These are phyloP conservation scores for Ganoderma leucocontextum DNA, from an alignment of 1,284 basidiomycete species.

Conservation along the genomic window DNA sequence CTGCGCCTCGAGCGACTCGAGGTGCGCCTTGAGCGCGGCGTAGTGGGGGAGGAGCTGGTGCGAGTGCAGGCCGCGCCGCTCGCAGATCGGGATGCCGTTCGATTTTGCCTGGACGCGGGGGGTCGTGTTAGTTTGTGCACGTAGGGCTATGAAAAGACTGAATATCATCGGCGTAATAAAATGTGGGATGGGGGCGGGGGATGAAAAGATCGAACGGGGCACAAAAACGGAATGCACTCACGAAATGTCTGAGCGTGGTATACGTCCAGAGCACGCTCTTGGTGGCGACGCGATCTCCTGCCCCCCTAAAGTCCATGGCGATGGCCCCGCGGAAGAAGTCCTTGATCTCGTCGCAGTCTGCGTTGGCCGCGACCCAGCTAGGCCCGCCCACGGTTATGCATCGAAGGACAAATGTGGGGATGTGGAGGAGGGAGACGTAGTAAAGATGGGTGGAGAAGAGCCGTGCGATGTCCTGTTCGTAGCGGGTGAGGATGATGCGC, in stretches of 20 bases:
- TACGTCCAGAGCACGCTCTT: slow-evolving; percentile 81
- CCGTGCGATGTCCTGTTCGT: slow-evolving; percentile 73
- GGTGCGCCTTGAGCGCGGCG: slow-evolving; percentile 63
- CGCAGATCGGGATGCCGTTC: slow-evolving; percentile 69
- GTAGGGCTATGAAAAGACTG: neutral
- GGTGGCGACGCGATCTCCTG: slow-evolving; percentile 75
- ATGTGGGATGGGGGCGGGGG: no score
- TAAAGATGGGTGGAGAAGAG: slow-evolving; percentile 74
- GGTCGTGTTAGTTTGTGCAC: neutral
- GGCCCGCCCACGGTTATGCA: slow-evolving; percentile 66
- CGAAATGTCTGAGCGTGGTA: slow-evolving; percentile 75
- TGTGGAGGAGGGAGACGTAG: slow-evolving; percentile 64
- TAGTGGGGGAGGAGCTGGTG: slow-evolving; percentile 66
- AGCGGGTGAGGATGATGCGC: slow-evolving; percentile 67
- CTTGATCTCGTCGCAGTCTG: slow-evolving; percentile 71
- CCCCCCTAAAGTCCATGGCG: slow-evolving; percentile 76
- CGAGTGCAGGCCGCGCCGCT: slow-evolving; percentile 69
- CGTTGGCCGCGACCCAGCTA: slow-evolving; percentile 70
- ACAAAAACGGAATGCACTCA: slow-evolving; percentile 37
- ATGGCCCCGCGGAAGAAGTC: slow-evolving; percentile 73
- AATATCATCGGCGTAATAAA: no score
- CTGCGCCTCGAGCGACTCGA: slow-evolving; percentile 64
- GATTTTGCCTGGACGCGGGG: slow-evolving; percentile 58
- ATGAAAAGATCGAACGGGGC: no score
- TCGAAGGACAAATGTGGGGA: slow-evolving; percentile 71